Evolutionary conservation across 345 rosid species (phyloP).

Genomic region (Ricinus communis): DNA sequence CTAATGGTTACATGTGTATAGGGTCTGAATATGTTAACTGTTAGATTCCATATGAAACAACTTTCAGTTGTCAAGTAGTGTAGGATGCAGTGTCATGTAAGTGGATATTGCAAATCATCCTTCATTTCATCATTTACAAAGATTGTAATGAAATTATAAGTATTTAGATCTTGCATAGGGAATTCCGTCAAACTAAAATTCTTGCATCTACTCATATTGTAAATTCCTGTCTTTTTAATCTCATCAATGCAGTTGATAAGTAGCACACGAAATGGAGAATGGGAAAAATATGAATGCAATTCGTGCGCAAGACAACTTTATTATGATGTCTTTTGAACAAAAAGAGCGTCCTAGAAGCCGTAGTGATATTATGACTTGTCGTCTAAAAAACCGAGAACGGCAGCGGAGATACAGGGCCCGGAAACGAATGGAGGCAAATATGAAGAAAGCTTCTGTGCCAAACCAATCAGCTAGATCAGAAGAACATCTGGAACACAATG

Average conservation of each 20-base stretch:
- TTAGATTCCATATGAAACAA: no score
- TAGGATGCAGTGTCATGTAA: no score
- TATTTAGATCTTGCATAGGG: slow-evolving; percentile 1
- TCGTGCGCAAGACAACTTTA: slow-evolving; percentile 21
- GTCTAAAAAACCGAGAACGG: slow-evolving; percentile 74
- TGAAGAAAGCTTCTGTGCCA: slow-evolving; percentile 21
- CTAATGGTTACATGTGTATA: no score
- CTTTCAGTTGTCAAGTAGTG: no score
- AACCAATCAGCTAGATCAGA: slow-evolving; percentile 22
- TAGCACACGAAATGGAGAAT: slow-evolving; percentile 32
- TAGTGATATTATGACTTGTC: slow-evolving; percentile 45
- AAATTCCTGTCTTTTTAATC: slow-evolving; percentile 6
- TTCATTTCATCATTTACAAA: slow-evolving; percentile 7
- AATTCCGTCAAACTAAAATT: neutral
- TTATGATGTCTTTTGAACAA: slow-evolving; percentile 28
- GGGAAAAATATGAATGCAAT: slow-evolving; percentile 34
- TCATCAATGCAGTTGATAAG: neutral
- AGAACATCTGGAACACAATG: slow-evolving; percentile 28
- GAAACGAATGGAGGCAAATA: slow-evolving; percentile 59
- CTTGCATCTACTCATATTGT: neutral
- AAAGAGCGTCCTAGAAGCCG: slow-evolving; percentile 27
- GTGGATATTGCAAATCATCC: no score
- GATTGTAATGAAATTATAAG: slow-evolving; percentile 5
- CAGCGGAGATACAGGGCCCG: slow-evolving; percentile 78
- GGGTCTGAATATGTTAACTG: no score